Evolutionary conservation across 1,139 yeast genomes (phyloP).

Genomic region (Taphrina deformans): DNA sequence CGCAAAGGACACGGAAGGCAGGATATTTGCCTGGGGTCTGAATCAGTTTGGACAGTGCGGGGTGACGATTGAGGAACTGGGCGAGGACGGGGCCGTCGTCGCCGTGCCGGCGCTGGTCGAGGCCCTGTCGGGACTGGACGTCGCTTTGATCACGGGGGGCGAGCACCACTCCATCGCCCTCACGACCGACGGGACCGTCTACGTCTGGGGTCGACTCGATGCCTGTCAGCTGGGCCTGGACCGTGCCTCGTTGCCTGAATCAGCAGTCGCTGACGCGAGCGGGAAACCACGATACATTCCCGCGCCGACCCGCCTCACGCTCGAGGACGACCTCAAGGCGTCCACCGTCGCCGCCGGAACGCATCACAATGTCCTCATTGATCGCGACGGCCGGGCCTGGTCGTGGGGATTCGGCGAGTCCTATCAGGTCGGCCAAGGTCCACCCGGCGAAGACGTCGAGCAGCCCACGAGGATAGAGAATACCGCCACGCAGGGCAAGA

Average conservation of each 20-base stretch:
- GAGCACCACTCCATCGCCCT: slow-evolving; percentile 89
- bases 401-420: slow-evolving; percentile 99
- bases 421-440: slow-evolving; percentile 93
- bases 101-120: slow-evolving; percentile 68
- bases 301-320: slow-evolving; percentile 59
- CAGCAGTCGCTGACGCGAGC: slow-evolving; percentile 73
- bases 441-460: slow-evolving; percentile 84
- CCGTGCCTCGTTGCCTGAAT: slow-evolving; percentile 59
- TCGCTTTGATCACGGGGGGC: slow-evolving; percentile 77
- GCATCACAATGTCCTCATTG: slow-evolving; percentile 85
- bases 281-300: slow-evolving; percentile 88
- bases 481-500: slow-evolving; percentile 82
- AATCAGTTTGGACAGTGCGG: slow-evolving; percentile 98
- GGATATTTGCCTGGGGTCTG: slow-evolving; percentile 86
- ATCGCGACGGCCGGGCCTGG: slow-evolving; percentile 76
- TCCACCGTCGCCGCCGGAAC: slow-evolving; percentile 78
- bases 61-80: slow-evolving; percentile 54
- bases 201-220: slow-evolving; percentile 86
- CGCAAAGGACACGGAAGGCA: slow-evolving; percentile 74
- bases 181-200: slow-evolving; percentile 67
- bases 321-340: slow-evolving; percentile 56
- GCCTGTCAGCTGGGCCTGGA: slow-evolving; percentile 89
- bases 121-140: slow-evolving; percentile 57
- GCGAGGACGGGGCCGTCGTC: slow-evolving; percentile 81
- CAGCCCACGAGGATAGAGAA: slow-evolving; percentile 81